These are phyloP conservation scores for Phytophthora pini DNA, from an alignment of 352 stramenopile genomes.

Conservation along the genomic window DNA sequence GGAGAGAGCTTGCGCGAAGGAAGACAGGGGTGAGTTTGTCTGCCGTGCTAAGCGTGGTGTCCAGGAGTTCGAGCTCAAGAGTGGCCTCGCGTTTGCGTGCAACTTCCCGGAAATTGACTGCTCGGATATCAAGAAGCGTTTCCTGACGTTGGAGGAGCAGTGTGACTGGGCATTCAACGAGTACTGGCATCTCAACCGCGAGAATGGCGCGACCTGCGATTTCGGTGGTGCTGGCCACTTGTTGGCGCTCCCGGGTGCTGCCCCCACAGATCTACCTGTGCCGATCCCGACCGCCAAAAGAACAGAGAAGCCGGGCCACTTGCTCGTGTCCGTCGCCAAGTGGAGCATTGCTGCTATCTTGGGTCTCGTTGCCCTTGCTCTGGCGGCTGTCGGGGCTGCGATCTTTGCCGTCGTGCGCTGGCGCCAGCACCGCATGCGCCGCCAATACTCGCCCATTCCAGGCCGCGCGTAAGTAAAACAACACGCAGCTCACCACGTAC, in stretches of 20 bases:
- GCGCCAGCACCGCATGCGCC: conserved; percentile 37
- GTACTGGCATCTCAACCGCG: conserved; percentile 78
- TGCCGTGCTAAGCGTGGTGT: conserved; percentile 81
- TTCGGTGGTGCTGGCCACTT: conserved; percentile 77
- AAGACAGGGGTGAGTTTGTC: conserved; percentile 81
- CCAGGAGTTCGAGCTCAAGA: conserved; percentile 70
- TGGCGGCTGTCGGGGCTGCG: conserved; percentile 21
- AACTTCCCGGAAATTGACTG: conserved; percentile 68
- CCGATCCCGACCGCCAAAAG: conserved; percentile 1
- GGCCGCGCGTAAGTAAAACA: conserved; percentile 34
- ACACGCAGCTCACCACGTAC: neutral
- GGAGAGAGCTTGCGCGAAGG: conserved; percentile 62
- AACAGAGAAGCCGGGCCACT: conserved; percentile 26
- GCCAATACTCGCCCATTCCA: conserved; percentile 60
- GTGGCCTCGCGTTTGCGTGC: conserved; percentile 69
- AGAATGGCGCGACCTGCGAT: conserved; percentile 81
- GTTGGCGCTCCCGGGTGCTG: conserved; percentile 32
- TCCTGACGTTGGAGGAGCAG: conserved; percentile 68
- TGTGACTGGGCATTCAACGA: conserved; percentile 80
- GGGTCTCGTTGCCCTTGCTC: conserved; percentile 27
- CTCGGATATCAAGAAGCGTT: conserved; percentile 55
- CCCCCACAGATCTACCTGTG: conserved; percentile 22
- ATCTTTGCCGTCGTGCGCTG: conserved; percentile 44
- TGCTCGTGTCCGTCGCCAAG: conserved; percentile 36
- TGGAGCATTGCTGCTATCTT: conserved; percentile 39